Percentiles rank a stretch among this genome's conserved stretches.
Conservation (phyloP, 31 red algal species). For the Odonthalia washingtoniensis region DNA sequence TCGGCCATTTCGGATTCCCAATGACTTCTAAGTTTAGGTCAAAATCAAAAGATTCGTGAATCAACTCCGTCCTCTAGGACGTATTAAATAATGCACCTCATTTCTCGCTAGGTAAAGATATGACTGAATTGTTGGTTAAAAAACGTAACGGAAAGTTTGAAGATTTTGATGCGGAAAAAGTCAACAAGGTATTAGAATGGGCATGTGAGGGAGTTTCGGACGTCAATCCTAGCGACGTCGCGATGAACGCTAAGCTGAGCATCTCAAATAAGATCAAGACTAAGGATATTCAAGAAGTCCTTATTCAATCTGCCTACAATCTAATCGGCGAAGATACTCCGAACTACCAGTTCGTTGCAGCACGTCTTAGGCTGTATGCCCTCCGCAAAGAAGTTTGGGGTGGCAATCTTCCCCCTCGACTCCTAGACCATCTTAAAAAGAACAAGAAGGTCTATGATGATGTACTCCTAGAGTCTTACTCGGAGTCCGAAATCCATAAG, state of each 20-base stretch:
- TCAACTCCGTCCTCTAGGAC: too few species aligned
- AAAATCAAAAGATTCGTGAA: too few species aligned
- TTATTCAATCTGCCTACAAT: constrained; percentile 14
- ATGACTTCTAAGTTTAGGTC: too few species aligned
- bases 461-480: background rate
- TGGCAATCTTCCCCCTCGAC: constrained; percentile 1
- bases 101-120: background rate
- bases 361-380: constrained; percentile 13
- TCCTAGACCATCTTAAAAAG: constrained; percentile 19
- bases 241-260: too few species aligned
- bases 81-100: too few species aligned
- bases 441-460: constrained; percentile 28
- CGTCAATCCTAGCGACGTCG: background rate
- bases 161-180: constrained; percentile 21
- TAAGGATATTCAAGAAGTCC: constrained; percentile 24
- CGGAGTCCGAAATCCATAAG: constrained; percentile 10
- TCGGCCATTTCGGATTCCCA: too few species aligned
- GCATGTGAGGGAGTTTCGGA: constrained; percentile 17
- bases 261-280: background rate
- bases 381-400: constrained; percentile 27
- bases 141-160: constrained; percentile 13
- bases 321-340: constrained; percentile 31
- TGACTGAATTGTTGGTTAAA: constrained; percentile 8
- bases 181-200: constrained; percentile 14
- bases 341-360: constrained; percentile 22